Percentiles rank a stretch among this genome's conserved stretches.
Conservation (phyloP, 1,284 basidiomycete species). For the Erythrobasidium hasegawianum region DNA sequence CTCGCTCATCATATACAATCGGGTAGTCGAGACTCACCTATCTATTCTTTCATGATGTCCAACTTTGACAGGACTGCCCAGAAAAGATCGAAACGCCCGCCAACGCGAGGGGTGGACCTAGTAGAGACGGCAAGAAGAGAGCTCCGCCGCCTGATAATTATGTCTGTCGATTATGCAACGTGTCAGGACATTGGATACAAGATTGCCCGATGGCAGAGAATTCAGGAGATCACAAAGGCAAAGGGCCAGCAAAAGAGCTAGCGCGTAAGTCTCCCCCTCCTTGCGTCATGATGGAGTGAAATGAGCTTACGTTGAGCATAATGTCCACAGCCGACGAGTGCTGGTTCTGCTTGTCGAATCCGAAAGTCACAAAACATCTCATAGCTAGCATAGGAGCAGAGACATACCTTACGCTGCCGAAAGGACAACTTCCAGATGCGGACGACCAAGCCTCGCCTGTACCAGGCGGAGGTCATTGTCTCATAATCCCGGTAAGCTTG, state of each 20-base stretch:
- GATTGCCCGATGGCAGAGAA: conserved; percentile 61
- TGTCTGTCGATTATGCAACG: conserved; percentile 70
- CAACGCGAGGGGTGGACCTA: conserved; percentile 56
- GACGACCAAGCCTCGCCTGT: conserved; percentile 55
- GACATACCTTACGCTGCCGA: conserved; percentile 86
- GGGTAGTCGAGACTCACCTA: too few relatives aligned
- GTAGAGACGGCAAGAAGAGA: conserved; percentile 51
- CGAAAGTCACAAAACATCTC: conserved; percentile 83
- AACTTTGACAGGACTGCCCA: conserved; percentile 56
- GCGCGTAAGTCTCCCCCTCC: conserved; percentile 63
- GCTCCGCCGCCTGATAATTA: conserved; percentile 76
- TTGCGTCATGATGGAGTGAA: too few relatives aligned
- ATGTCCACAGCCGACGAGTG: conserved; percentile 68
- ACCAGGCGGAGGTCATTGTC: conserved; percentile 87
- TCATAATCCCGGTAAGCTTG: conserved; percentile 51
- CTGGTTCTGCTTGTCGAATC: conserved; percentile 95
- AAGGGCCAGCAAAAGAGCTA: conserved; percentile 69
- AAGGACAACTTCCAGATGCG: conserved; percentile 84
- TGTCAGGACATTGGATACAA: conserved; percentile 68
- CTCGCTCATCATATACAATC: too few relatives aligned
- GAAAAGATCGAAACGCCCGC: conserved; percentile 56
- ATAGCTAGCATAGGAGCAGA: conserved; percentile 88
- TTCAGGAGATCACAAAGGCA: conserved; percentile 33
- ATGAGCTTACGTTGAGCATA: too few relatives aligned
- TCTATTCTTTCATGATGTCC: too few relatives aligned